Evolutionary conservation across 495 filamentous ascomycete species (phyloP).

Genomic region (Pseudomonodictys pantanalensis): DNA sequence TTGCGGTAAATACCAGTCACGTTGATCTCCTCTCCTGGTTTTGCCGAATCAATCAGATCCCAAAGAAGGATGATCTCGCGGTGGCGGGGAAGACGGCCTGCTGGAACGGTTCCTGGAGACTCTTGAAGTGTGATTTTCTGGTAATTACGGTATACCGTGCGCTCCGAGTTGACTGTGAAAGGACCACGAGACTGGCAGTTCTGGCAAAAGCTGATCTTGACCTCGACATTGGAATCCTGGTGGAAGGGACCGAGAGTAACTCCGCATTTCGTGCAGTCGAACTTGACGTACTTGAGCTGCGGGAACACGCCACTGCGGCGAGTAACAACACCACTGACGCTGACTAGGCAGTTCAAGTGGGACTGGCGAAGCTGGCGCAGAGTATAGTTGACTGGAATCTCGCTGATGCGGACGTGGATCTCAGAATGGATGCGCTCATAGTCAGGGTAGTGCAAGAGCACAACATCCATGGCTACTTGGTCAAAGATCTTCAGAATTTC

Average conservation of each 20-base stretch:
- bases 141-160: conserved; percentile 99
- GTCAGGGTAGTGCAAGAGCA: conserved; percentile 91
- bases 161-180: conserved; percentile 94
- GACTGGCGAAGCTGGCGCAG: conserved; percentile 93
- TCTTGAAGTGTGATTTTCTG: conserved; percentile 98
- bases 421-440: conserved; percentile 97
- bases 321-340: conserved; percentile 93
- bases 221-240: conserved; percentile 92
- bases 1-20: conserved; percentile 97
- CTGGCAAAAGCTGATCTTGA: conserved; percentile 94
- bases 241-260: conserved; percentile 92
- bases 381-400: conserved; percentile 93
- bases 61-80: conserved; percentile 94
- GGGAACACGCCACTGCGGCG: conserved; percentile 97
- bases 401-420: conserved; percentile 95
- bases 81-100: conserved; percentile 90
- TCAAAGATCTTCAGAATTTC: conserved; percentile 96
- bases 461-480: conserved; percentile 92
- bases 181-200: conserved; percentile 95
- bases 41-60: conserved; percentile 94
- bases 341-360: conserved; percentile 94
- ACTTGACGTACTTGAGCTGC: conserved; percentile 96
- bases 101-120: conserved; percentile 93
- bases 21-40: conserved; percentile 97
- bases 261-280: conserved; percentile 91